Percentiles rank a stretch among this genome's conserved stretches.
Conservation (phyloP, 192 early-diverging fungal species). For the Backusella mclennaniae region DNA sequence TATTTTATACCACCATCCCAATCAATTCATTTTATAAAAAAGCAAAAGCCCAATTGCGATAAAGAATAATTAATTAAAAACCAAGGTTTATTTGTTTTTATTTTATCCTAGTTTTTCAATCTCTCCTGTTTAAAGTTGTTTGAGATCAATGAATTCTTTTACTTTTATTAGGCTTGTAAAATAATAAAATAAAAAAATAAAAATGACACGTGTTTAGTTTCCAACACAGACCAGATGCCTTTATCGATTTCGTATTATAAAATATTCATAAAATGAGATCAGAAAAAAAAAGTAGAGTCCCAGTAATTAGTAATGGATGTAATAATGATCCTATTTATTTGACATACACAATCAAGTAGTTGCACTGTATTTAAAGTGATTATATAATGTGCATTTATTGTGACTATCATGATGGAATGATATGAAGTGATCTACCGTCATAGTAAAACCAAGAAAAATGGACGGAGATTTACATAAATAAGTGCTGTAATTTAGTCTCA, state of each 20-base stretch:
- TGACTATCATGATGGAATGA: not conserved
- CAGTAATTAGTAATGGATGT: not conserved
- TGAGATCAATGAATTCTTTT: not conserved
- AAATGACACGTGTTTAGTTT: slow-evolving; percentile 7
- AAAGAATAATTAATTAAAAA: not conserved
- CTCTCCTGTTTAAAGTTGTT: not conserved
- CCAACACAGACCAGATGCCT: not conserved
- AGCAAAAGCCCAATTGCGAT: not conserved
- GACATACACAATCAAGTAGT: not conserved
- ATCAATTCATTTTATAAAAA: not conserved
- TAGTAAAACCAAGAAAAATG: not conserved
- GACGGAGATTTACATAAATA: slow-evolving; percentile 1
- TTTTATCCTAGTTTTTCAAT: not conserved
- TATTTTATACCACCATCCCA: not conserved
- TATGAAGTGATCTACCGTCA: not conserved
- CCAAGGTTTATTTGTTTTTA: not conserved
- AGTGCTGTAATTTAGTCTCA: not conserved
- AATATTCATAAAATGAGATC: not conserved
- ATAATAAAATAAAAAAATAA: not conserved
- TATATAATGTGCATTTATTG: not conserved
- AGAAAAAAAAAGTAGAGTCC: not conserved
- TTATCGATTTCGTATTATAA: not conserved
- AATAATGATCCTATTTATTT: not conserved
- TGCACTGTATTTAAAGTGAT: not conserved
- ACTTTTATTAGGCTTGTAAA: not conserved